phyloP scores from a whole-genome alignment of 106 monocot species.

The Dioscorea dumetorum region DNA sequence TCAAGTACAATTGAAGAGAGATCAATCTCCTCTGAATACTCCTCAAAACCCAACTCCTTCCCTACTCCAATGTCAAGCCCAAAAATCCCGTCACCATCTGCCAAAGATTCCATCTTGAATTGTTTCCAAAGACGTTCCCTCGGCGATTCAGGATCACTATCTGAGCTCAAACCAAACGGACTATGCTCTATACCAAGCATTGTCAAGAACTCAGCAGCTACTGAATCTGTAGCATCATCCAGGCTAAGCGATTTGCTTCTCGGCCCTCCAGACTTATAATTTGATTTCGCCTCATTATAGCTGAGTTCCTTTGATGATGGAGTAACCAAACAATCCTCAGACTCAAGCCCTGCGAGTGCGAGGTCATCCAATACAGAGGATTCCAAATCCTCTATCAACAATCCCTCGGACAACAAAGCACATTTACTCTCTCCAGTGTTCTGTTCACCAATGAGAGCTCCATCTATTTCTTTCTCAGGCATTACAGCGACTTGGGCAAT shows the following conservation, averaged over 20 bases:
- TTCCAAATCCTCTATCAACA: conserved; percentile 23
- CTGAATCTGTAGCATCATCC: conserved; percentile 56
- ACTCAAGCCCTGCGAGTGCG: conserved; percentile 29
- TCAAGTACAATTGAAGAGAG: conserved; percentile 48
- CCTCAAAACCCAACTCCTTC: conserved; percentile 25
- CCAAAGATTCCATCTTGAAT: conserved; percentile 53
- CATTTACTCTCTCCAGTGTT: no score
- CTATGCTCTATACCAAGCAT: conserved; percentile 81
- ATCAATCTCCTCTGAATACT: conserved; percentile 46
- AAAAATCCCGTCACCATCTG: conserved; percentile 19
- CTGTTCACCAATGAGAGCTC: not conserved
- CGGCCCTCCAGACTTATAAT: conserved; percentile 15
- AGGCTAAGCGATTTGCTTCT: conserved; percentile 49
- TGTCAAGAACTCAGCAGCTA: conserved; percentile 84
- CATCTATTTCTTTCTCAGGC: conserved; percentile 3
- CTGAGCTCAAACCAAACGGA: conserved; percentile 51
- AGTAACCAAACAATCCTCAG: not conserved
- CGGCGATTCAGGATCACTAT: conserved; percentile 78
- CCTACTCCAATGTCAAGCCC: conserved; percentile 22
- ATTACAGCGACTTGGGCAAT: not conserved
- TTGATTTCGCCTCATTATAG: conserved; percentile 18
- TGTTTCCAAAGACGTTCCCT: conserved; percentile 66
- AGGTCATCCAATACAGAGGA: conserved; percentile 18
- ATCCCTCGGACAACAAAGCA: conserved; percentile 2
- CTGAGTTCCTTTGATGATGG: conserved; percentile 7